Base-by-base conservation (phyloP, 176 grass and related monocot species). In the Themeda triandra region DNA sequence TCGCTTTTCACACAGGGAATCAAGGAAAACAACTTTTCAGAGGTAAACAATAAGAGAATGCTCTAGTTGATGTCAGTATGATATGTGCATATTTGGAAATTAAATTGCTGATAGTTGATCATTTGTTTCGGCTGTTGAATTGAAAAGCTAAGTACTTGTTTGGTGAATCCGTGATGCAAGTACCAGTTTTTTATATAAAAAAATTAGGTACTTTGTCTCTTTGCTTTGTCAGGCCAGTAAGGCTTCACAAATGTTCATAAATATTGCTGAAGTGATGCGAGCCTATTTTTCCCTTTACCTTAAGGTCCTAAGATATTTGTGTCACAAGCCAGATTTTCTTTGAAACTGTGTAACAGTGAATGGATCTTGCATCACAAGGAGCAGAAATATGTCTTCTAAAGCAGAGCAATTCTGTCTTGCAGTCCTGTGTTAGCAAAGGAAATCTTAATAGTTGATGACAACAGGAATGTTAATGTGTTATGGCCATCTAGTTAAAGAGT, bases 1-100 rank as follows among this genome's bases (percentile, higher is more conserved):
- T 92, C 89, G 73, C 92, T 90, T 76, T 98, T 98, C 78, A 93
- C 85, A 81, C 88, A 90, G 82, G 75, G 66, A 69, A 86, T 92
- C 30, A 82, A 53, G 66, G 84, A 80, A 75, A 82, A 58, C n/a
- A 93, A 78, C 76, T 92, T 95, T 71, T 91, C 96, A 40, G 93
- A 98, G 93, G 96, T 98, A 90, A 88, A 78, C 40, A 7, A 66
- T 74, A 44, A 66, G 70, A 39, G 32, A 59, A 41, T 30, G 14
- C 29, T 72, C 49, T 77, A 54, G 13, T 77, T 81, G 13, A 65
- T 72, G 45, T 44, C n/a, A n/a, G n/a, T n/a, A n/a, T 59, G 23
- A 51, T 77, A 41, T 46, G 12, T 5, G 19, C 28, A 59, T 75
- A 29, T 24, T 19, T 56, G 46, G 9, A 69, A 69, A 62, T 37